Percentiles rank a stretch among this genome's conserved stretches.
Evolutionary conservation across 1,284 basidiomycete species (phyloP).

Genomic region (Trichosporon asahii): DNA sequence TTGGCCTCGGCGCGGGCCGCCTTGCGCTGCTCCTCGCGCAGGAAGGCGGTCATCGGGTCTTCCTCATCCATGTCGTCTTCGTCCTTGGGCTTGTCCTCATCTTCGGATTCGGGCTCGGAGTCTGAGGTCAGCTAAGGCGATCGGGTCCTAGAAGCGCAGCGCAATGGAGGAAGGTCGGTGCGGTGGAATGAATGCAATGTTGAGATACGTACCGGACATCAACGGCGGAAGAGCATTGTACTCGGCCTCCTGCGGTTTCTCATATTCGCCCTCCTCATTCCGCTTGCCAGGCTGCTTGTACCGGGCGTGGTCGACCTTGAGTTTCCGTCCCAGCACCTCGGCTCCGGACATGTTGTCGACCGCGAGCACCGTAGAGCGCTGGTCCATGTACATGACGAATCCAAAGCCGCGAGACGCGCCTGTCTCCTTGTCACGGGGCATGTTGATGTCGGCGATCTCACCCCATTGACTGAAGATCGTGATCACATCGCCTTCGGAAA

Average conservation of each 20-base stretch:
- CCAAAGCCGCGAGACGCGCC: constrained; percentile 87
- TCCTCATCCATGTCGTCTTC: constrained; percentile 80
- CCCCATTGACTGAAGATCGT: constrained; percentile 97
- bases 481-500: constrained; percentile 97
- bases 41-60: constrained; percentile 94
- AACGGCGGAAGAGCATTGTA: constrained; percentile 77
- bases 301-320: constrained; percentile 89
- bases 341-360: constrained; percentile 97
- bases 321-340: constrained; percentile 74
- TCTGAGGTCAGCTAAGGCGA: constrained; percentile 22
- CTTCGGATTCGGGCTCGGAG: constrained; percentile 31
- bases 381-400: constrained; percentile 99
- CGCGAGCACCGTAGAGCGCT: constrained; percentile 89
- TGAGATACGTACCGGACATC: constrained; percentile 62
- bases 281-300: constrained; percentile 84
- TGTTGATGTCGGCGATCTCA: constrained; percentile 89
- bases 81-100: constrained; percentile 56
- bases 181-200: not conserved
- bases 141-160: not conserved
- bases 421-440: constrained; percentile 87
- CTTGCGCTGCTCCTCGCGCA: constrained; percentile 51
- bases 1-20: constrained; percentile 59
- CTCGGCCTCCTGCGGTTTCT: constrained; percentile 77
- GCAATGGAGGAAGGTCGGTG: not conserved
- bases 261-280: constrained; percentile 80